Evolutionary conservation across 257 asterid genomes (phyloP).

Genomic region (Solanum dulcamara): DNA sequence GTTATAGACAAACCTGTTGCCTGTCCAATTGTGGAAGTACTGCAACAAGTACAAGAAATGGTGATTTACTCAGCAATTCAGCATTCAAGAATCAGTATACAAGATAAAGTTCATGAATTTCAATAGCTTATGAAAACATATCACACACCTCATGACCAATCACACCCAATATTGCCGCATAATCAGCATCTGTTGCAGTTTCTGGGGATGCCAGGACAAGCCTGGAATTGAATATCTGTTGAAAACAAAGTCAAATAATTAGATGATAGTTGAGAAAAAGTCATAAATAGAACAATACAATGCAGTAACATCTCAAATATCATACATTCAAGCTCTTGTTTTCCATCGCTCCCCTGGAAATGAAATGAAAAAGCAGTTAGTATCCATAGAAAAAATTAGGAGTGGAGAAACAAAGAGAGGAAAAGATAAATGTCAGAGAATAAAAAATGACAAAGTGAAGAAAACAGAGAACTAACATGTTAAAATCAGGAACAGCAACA

Average conservation of each 20-base stretch:
- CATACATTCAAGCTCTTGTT: constrained; percentile 94
- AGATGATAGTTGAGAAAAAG: neutral
- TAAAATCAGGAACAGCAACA: constrained; percentile 92
- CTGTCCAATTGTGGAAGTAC: constrained; percentile 99
- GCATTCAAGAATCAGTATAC: neutral
- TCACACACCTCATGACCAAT: constrained; percentile 84
- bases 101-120: neutral
- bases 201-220: constrained; percentile 96
- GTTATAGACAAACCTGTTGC: constrained; percentile 60
- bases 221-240: constrained; percentile 87
- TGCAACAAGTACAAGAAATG: constrained; percentile 31
- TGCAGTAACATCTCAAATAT: neutral
- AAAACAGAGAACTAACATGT: constrained; percentile 49
- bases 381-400: neutral
- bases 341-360: constrained; percentile 98
- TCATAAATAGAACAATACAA: neutral
- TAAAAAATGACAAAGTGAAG: neutral
- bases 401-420: neutral
- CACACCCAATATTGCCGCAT: constrained; percentile 94
- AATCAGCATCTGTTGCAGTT: constrained; percentile 90
- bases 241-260: constrained; percentile 3
- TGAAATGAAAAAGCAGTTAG: neutral
- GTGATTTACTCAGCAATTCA: neutral
- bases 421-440: neutral
- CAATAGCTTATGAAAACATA: neutral